Conservation (phyloP, 2,329 filamentous ascomycete genomes). For the Colletotrichum orbiculare region DNA sequence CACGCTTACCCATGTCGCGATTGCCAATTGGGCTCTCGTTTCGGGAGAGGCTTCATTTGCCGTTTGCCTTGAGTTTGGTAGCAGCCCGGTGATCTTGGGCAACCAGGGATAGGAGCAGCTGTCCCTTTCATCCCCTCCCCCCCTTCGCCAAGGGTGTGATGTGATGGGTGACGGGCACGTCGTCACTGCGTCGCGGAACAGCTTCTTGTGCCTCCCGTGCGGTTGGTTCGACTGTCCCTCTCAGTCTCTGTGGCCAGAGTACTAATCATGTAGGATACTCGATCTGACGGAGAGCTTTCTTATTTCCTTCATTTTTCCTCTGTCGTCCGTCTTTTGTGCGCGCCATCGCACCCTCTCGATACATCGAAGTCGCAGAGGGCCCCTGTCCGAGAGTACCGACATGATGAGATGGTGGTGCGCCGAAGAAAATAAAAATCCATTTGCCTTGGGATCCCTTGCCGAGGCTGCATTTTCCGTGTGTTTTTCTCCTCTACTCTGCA, state of each 20-base stretch:
- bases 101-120: constrained; percentile 2
- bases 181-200: constrained; percentile 9
- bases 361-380: constrained; percentile 3
- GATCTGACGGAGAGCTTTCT: not conserved
- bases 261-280: not conserved
- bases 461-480: constrained; percentile 5
- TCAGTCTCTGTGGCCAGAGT: constrained; percentile 3
- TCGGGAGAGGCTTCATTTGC: constrained; percentile 30
- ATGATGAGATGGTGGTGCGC: constrained; percentile 10
- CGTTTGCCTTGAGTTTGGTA: constrained; percentile 13
- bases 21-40: constrained; percentile 20
- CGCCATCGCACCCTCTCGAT: not conserved
- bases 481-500: no score
- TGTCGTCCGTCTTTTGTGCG: not conserved
- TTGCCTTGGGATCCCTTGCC: constrained; percentile 8
- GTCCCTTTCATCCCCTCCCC: not conserved
- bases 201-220: constrained; percentile 9
- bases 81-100: constrained; percentile 7
- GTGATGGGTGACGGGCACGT: constrained; percentile 12
- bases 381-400: constrained; percentile 17
- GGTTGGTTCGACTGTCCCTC: not conserved
- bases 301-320: constrained; percentile 9
- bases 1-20: constrained; percentile 17
- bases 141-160: constrained; percentile 17
- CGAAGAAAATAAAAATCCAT: not conserved